Conservation (phyloP, 208 protist genomes). For the Borovskyia barvae region DNA sequence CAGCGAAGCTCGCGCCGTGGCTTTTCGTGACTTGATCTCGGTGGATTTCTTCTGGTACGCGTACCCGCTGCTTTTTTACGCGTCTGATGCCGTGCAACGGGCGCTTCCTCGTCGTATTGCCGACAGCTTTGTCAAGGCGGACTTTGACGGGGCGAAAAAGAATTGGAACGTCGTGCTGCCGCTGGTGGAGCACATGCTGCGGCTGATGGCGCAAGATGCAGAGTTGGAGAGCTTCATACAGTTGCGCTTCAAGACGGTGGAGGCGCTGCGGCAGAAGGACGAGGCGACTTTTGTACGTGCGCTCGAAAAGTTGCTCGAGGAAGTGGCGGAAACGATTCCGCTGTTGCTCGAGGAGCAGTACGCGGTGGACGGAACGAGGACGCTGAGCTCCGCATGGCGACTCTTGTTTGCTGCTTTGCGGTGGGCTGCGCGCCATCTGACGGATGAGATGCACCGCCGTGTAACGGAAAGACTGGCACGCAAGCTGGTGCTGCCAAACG, state of each 20-base stretch:
- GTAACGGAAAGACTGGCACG: slow-evolving; percentile 42
- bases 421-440: slow-evolving; percentile 21
- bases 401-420: slow-evolving; percentile 61
- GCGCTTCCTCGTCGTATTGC: slow-evolving; percentile 60
- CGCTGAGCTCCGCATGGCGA: slow-evolving; percentile 65
- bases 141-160: slow-evolving; percentile 47
- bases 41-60: slow-evolving; percentile 83
- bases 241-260: slow-evolving; percentile 31
- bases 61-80: slow-evolving; percentile 72
- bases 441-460: slow-evolving; percentile 1
- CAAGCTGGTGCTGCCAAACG: slow-evolving; percentile 42
- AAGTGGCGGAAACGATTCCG: slow-evolving; percentile 52
- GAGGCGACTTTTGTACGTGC: slow-evolving; percentile 14
- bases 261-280: slow-evolving; percentile 23
- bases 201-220: slow-evolving; percentile 58
- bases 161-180: slow-evolving; percentile 49
- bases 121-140: slow-evolving; percentile 59
- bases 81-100: slow-evolving; percentile 50
- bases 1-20: slow-evolving; percentile 11
- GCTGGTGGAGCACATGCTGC: slow-evolving; percentile 61
- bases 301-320: slow-evolving; percentile 15
- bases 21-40: slow-evolving; percentile 46
- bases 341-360: slow-evolving; percentile 49
- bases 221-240: slow-evolving; percentile 38
- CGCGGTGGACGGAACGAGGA: slow-evolving; percentile 26